These are phyloP conservation scores for Puccinia sorghi DNA, from an alignment of 1,284 basidiomycete species.

Conservation along the genomic window DNA sequence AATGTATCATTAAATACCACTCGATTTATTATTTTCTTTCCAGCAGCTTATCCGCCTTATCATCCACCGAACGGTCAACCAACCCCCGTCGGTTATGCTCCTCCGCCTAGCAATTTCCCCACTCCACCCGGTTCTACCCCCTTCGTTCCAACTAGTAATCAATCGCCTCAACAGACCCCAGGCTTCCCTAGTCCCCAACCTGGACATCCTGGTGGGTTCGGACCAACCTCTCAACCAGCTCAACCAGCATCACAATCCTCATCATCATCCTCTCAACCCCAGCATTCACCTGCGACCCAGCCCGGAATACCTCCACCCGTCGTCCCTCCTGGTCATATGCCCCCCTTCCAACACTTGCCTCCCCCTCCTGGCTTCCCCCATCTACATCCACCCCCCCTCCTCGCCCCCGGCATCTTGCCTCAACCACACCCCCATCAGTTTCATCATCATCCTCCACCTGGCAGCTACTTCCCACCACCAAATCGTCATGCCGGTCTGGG, in stretches of 20 bases:
- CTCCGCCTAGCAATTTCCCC: conserved; percentile 11
- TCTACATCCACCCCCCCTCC: conserved; percentile 38
- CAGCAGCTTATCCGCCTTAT: conserved; percentile 41
- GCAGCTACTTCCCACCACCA: conserved; percentile 28
- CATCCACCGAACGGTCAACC: conserved; percentile 22
- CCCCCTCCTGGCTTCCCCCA: conserved; percentile 46
- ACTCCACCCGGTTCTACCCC: conserved; percentile 15
- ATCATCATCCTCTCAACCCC: conserved; percentile 11
- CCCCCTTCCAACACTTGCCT: conserved; percentile 39
- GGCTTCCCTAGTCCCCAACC: conserved; percentile 6
- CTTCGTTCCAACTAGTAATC: conserved; percentile 25
- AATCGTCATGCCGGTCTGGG: conserved; percentile 48
- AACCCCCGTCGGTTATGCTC: conserved; percentile 28
- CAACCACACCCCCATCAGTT: conserved; percentile 44
- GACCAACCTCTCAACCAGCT: conserved; percentile 6
- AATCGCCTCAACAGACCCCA: conserved; percentile 19
- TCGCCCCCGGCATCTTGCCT: conserved; percentile 9
- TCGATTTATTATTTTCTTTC: neutral
- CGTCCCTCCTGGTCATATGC: neutral
- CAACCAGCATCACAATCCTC: conserved; percentile 19
- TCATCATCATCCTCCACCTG: conserved; percentile 45
- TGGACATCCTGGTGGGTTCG: conserved; percentile 9
- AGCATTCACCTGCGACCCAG: neutral
- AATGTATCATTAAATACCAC: neutral
- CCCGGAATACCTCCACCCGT: conserved; percentile 11